These are phyloP conservation scores for Erodium moschatum DNA, from an alignment of 441 rosid genomes.

Conservation along the genomic window DNA sequence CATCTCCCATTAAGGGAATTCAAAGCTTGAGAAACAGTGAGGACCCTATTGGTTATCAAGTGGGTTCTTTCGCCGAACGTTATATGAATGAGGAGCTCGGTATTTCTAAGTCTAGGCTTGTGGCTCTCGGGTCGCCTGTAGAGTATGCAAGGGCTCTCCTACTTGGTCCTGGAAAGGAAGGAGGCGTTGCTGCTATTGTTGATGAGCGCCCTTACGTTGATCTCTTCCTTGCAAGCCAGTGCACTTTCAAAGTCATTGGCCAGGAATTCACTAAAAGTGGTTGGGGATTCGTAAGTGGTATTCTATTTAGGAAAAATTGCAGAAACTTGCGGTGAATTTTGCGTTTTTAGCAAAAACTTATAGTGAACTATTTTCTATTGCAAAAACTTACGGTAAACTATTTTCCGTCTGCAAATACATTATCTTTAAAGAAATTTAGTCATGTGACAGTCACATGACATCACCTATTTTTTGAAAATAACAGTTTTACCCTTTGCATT, in stretches of 20 bases:
- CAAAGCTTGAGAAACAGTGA: conserved; percentile 40
- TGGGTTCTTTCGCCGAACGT: conserved; percentile 58
- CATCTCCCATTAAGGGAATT: conserved; percentile 71
- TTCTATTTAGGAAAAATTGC: too few species aligned
- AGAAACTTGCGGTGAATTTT: too few species aligned
- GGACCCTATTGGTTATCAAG: conserved; percentile 71
- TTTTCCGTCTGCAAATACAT: too few species aligned
- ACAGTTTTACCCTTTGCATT: too few species aligned
- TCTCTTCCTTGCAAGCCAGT: conserved; percentile 73
- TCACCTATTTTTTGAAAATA: too few species aligned
- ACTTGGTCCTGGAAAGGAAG: conserved; percentile 49
- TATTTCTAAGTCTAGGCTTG: conserved; percentile 51
- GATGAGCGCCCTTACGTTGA: conserved; percentile 72
- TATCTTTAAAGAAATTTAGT: too few species aligned
- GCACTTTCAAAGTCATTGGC: conserved; percentile 73
- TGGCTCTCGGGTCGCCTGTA: conserved; percentile 52
- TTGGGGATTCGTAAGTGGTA: conserved; percentile 79
- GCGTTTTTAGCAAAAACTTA: too few species aligned
- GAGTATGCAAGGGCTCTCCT: conserved; percentile 55
- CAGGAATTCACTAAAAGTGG: conserved; percentile 71
- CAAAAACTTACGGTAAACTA: too few species aligned
- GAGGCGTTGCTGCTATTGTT: conserved; percentile 71
- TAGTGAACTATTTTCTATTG: too few species aligned
- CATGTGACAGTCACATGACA: too few species aligned
- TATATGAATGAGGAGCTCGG: conserved; percentile 51